Evolutionary conservation across 2,329 filamentous ascomycete species (phyloP).

Genomic region (Polytolypa hystricis): DNA sequence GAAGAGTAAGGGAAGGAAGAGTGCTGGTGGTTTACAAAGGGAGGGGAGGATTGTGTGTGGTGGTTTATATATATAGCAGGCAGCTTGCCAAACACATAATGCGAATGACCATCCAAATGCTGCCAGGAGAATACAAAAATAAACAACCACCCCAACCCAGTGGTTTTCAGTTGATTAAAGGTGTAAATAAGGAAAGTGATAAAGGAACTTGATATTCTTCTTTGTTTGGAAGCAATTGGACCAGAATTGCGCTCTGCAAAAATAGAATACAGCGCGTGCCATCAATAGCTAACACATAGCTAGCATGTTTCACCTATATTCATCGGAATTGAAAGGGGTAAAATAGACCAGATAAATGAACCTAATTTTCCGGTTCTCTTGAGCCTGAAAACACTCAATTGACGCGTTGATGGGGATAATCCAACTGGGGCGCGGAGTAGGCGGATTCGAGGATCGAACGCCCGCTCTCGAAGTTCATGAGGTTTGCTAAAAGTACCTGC

Average conservation of each 20-base stretch:
- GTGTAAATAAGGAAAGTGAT: neutral
- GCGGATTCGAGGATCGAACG: neutral
- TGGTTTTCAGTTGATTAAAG: neutral
- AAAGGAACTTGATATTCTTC: neutral
- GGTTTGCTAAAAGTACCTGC: neutral
- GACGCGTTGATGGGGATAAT: neutral
- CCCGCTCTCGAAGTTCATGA: neutral
- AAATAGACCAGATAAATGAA: neutral
- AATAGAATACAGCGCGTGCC: neutral
- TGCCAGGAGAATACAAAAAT: neutral
- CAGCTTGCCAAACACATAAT: too few relatives aligned
- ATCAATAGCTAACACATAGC: too few relatives aligned
- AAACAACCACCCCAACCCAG: neutral
- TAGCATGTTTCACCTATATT: neutral
- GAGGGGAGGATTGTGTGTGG: too few relatives aligned
- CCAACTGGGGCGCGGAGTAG: neutral
- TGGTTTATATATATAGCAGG: too few relatives aligned
- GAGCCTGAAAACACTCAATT: neutral
- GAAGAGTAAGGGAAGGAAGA: too few relatives aligned
- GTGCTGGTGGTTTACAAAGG: too few relatives aligned
- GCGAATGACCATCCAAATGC: too few relatives aligned
- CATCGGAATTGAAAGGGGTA: neutral
- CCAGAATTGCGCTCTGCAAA: neutral
- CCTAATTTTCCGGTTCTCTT: neutral
- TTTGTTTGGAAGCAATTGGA: neutral